Evolutionary conservation across 2,329 filamentous ascomycete species (phyloP).

Genomic region (Cordyceps militaris): DNA sequence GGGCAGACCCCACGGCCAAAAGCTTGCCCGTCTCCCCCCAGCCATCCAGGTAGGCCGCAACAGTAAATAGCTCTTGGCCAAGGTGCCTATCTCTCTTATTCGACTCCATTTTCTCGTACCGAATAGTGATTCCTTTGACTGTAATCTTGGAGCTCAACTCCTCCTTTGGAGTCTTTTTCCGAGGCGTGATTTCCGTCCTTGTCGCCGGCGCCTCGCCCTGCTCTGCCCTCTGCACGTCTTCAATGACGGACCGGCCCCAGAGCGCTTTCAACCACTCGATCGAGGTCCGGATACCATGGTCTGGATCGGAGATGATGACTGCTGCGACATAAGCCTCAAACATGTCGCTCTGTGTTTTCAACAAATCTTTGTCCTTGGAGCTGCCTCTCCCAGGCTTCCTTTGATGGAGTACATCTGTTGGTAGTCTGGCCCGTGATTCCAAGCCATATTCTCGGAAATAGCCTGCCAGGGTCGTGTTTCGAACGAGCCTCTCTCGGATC

Average conservation of each 20-base stretch:
- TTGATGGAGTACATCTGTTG: constrained; percentile 32
- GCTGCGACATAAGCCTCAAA: constrained; percentile 89
- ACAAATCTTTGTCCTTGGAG: constrained; percentile 44
- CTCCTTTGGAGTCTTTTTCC: constrained; percentile 23
- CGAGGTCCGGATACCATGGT: constrained; percentile 52
- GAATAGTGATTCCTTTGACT: constrained; percentile 49
- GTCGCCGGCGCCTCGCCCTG: constrained; percentile 17
- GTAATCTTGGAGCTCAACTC: constrained; percentile 35
- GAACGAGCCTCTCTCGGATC: constrained; percentile 70
- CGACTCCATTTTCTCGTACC: constrained; percentile 50
- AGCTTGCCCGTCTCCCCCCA: constrained; percentile 59
- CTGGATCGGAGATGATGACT: constrained; percentile 60
- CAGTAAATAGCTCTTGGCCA: constrained; percentile 51
- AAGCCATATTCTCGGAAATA: constrained; percentile 68
- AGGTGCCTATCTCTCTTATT: constrained; percentile 47
- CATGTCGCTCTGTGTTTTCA: constrained; percentile 75
- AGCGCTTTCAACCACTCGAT: constrained; percentile 67
- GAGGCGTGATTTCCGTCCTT: constrained; percentile 9
- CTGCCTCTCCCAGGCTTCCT: constrained; percentile 20
- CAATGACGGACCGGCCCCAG: constrained; percentile 60
- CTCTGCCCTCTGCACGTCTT: constrained; percentile 41
- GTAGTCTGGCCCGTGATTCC: constrained; percentile 55
- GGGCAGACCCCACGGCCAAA: constrained; percentile 56
- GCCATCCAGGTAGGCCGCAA: constrained; percentile 59
- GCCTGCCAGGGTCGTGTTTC: constrained; percentile 67